phyloP scores from a whole-genome alignment of 192 early-diverging fungal species.

The Piromyces finnis region DNA sequence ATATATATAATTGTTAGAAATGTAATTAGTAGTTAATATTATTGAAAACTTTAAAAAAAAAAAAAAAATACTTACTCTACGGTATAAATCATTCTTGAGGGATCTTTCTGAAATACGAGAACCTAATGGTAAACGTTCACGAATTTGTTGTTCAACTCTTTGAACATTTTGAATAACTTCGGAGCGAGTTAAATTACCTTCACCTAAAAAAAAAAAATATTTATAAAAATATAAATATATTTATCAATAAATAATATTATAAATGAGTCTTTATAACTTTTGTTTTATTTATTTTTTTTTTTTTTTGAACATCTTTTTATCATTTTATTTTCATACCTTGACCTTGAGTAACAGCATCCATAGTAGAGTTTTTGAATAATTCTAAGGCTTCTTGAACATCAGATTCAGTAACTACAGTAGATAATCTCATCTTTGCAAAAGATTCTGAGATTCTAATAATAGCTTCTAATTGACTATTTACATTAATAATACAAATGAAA shows the following conservation, averaged over 20 bases:
- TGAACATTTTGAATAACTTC: constrained; percentile 61
- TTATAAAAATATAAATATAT: not conserved
- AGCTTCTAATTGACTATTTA: constrained; percentile 80
- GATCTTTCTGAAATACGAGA: constrained; percentile 35
- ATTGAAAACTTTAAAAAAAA: no score
- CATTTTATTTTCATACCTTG: constrained; percentile 22
- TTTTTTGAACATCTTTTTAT: no score
- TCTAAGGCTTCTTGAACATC: constrained; percentile 97
- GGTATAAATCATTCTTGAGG: constrained; percentile 37
- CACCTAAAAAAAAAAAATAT: constrained; percentile 17
- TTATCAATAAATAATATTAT: not conserved
- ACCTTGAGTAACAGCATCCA: constrained; percentile 86
- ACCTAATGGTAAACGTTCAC: constrained; percentile 71
- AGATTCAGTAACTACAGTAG: constrained; percentile 58
- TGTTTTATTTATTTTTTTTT: no score
- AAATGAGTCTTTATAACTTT: not conserved
- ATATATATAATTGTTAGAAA: no score
- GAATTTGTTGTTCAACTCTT: constrained; percentile 65
- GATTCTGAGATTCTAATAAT: constrained; percentile 97
- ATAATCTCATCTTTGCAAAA: constrained; percentile 84
- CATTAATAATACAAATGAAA: no score
- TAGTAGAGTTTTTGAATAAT: constrained; percentile 91
- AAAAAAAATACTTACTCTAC: no score
- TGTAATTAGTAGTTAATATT: no score
- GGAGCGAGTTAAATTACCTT: constrained; percentile 52